Percentiles rank a stretch among this genome's conserved stretches.
Evolutionary conservation across 2,329 filamentous ascomycete genomes (phyloP).

Genomic region (Dactylellina haptotyla): DNA sequence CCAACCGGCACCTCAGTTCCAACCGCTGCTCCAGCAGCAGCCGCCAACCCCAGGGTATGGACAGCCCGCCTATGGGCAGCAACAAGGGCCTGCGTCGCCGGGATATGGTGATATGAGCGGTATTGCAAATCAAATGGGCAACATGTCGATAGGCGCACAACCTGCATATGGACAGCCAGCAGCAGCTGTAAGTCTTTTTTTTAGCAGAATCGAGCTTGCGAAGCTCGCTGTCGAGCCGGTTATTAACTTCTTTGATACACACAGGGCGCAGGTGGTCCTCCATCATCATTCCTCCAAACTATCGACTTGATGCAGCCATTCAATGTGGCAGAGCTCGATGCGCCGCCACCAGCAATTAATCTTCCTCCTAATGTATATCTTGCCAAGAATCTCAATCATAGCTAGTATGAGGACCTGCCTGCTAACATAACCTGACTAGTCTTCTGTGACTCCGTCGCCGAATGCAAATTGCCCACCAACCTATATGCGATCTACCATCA

Average conservation of each 20-base stretch:
- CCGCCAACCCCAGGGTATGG: conserved; percentile 29
- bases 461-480: conserved; percentile 90
- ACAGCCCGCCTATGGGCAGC: conserved; percentile 5
- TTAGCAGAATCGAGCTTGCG: too few species aligned
- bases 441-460: conserved; percentile 76
- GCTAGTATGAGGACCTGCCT: conserved; percentile 64
- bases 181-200: too few species aligned
- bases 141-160: conserved; percentile 74
- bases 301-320: conserved; percentile 91
- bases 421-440: conserved; percentile 39
- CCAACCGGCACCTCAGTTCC: conserved; percentile 60
- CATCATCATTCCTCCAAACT: conserved; percentile 47
- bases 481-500: conserved; percentile 94
- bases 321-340: conserved; percentile 89
- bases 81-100: conserved; percentile 63
- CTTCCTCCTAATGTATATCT: conserved; percentile 81
- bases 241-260: too few species aligned
- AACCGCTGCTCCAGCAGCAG: conserved; percentile 58
- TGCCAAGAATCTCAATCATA: conserved; percentile 59
- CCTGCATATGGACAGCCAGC: conserved; percentile 65
- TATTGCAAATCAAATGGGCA: conserved; percentile 83
- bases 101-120: conserved; percentile 75
- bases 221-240: too few species aligned
- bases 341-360: conserved; percentile 88
- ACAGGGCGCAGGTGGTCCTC: conserved; percentile 36